Evolutionary conservation across 169 alveolate species (phyloP).

Genomic region (Cryptosporidium tyzzeri): DNA sequence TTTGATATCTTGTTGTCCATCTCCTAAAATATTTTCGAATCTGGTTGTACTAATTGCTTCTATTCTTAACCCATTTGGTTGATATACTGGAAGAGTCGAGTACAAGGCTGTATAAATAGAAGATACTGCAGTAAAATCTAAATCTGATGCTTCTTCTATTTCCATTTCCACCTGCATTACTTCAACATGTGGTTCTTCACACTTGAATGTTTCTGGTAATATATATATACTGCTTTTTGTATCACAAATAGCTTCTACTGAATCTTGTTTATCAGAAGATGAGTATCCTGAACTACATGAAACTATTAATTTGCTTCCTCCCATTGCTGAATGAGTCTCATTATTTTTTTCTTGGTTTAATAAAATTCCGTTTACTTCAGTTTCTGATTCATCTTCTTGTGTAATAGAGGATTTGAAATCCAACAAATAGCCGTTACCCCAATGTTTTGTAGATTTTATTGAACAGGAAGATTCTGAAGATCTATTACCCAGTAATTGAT

Average conservation of each 20-base stretch:
- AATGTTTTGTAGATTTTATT: conserved; percentile 49
- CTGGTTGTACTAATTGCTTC: conserved; percentile 28
- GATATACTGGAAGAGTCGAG: conserved; percentile 50
- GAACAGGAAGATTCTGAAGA: conserved; percentile 24
- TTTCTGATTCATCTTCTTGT: not conserved
- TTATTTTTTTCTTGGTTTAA: not conserved
- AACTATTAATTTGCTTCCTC: conserved; percentile 4
- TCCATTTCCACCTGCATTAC: conserved; percentile 42
- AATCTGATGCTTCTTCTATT: conserved; percentile 42
- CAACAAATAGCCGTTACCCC: conserved; percentile 52
- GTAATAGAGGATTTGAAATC: conserved; percentile 1
- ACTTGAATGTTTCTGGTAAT: conserved; percentile 25
- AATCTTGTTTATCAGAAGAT: not conserved
- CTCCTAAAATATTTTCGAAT: conserved; percentile 10
- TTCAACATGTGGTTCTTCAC: conserved; percentile 55
- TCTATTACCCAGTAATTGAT: not conserved
- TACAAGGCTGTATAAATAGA: conserved; percentile 56
- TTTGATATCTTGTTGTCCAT: not conserved
- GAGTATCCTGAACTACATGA: conserved; percentile 55
- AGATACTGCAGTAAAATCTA: conserved; percentile 49
- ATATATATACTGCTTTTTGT: conserved; percentile 18
- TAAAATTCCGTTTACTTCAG: not conserved
- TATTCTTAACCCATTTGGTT: conserved; percentile 49
- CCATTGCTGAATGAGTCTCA: not conserved
- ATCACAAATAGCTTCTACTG: conserved; percentile 39